Base-by-base conservation (phyloP, 2,329 filamentous ascomycete genomes). In the Epichloe gansuensis region DNA sequence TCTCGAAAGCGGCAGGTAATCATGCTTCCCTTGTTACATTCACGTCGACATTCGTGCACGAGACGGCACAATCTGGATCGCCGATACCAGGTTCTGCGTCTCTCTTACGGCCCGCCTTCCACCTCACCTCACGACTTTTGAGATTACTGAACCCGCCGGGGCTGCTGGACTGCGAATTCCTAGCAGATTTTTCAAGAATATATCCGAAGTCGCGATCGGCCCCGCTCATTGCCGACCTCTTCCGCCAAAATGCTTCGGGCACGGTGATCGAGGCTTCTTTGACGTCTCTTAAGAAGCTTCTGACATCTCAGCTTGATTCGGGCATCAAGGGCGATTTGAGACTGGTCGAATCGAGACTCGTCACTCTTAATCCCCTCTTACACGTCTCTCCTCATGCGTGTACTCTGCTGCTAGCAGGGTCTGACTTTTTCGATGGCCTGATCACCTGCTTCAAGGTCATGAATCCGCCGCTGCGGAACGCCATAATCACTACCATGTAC, bases 361-460 rank as follows among this genome's bases (percentile, higher is more conserved):
- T 73, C 46, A 70, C 71, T 9, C 62, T 88, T n/a, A 85, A 81
- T 53, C 74, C 80, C 48, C 68, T 90, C 4, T 68, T 89, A 5
- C 75, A 80, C 58, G 73, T 71, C 6, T 87, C 82, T 5, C 72
- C 80, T 0, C 71, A 74, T 21, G 70, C 74, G 0, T 77, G 77
- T 21, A 68, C 71, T 1, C 72, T 87, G 58, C 83, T 95, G 60
- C 78, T 95, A 59, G 85, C 85, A 0, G 91, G 91, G 1, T 89
- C 86, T 49, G 91, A 96, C 67, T 91, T 93, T 59, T 68, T 95
- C 21, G 91, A 96, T 64, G 81, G 85, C 0, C 74, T 95, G 12
- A 72, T 80, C 39, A 71, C 71, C 48, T 82, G 82, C 55, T 90
- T 84, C 66, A 75, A 72, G 47, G 75, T 83, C 53, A 81, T 80